Evolutionary conservation across 371 early-diverging fungal species (phyloP), one percentile per base, ranked within the genome.

Genomic region (Chytridiales sp.): DNA sequence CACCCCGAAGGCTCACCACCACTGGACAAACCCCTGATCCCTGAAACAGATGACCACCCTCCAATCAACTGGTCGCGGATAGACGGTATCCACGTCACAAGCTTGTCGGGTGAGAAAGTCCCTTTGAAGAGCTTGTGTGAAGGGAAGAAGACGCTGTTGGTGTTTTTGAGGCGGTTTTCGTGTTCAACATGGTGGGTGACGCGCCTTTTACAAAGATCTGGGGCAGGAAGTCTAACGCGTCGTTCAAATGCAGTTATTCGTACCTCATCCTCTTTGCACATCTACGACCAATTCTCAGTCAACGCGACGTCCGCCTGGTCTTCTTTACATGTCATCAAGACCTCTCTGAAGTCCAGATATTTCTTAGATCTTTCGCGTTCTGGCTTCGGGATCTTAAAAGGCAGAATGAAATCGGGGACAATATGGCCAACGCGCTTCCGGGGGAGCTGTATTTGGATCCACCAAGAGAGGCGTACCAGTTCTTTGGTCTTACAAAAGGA

Each of bases 181-280:
- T 31, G 32, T 13, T 47, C 31, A 39, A 31, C 46, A 13, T 42
- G 57, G 56, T 56, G 19, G n/a, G n/a, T n/a, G n/a, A n/a, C n/a
- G n/a, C n/a, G n/a, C n/a, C n/a, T n/a, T n/a, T n/a, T n/a, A n/a
- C n/a, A n/a, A n/a, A n/a, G n/a, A n/a, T n/a, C n/a, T n/a, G n/a
- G n/a, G n/a, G n/a, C n/a, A n/a, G n/a, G n/a, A n/a, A n/a, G n/a
- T n/a, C n/a, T n/a, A n/a, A n/a, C n/a, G n/a, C n/a, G n/a, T n/a
- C n/a, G n/a, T n/a, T n/a, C n/a, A n/a, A n/a, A n/a, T n/a, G n/a
- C 55, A 54, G 55, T 29, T 24, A 41, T 8, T 54, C 55, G 9
- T 54, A 54, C 42, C 22, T 54, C 27, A 54, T 54, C 55, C 27
- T 54, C 38, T 54, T 54, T 30, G 40, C 55, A 3, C 42, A 41